These are phyloP conservation scores for Tylopilus balloui DNA, from an alignment of 768 basidiomycete genomes.

Conservation along the genomic window DNA sequence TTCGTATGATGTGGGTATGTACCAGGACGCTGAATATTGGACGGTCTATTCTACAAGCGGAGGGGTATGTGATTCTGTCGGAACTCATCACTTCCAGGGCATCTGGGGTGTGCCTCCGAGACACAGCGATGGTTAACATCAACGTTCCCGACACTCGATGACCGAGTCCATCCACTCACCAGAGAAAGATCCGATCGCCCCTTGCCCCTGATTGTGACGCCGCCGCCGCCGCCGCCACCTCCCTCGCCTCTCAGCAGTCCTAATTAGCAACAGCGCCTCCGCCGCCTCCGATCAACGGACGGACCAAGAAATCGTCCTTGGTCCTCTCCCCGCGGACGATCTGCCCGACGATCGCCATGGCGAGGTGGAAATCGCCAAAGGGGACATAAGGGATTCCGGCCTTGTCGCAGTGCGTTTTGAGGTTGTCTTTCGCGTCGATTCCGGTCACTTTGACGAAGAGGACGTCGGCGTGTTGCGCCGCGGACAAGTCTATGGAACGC, in stretches of 20 bases:
- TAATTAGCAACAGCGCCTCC: too few relatives aligned
- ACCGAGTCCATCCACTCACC: neutral
- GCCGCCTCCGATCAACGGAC: neutral
- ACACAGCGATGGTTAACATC: neutral
- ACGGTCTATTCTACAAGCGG: neutral
- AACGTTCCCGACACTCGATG: neutral
- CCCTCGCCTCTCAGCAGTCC: too few relatives aligned
- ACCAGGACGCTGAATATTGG: neutral
- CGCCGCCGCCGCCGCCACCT: too few relatives aligned
- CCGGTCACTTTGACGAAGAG: constrained; percentile 88
- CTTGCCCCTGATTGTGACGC: too few relatives aligned
- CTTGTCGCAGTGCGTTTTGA: constrained; percentile 75
- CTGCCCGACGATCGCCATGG: constrained; percentile 53
- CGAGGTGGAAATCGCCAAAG: constrained; percentile 67
- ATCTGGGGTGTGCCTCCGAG: neutral
- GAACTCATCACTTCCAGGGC: neutral
- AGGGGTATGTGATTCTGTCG: neutral
- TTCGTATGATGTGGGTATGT: neutral
- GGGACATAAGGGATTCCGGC: constrained; percentile 76
- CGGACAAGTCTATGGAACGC: constrained; percentile 79
- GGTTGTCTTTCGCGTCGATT: constrained; percentile 73
- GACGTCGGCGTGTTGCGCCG: constrained; percentile 86
- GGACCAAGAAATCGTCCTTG: constrained; percentile 21
- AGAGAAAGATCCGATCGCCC: neutral
- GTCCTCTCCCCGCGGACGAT: constrained; percentile 65